Evolutionary conservation across 1,284 basidiomycete species (phyloP).

Genomic region (Ustilago curta): DNA sequence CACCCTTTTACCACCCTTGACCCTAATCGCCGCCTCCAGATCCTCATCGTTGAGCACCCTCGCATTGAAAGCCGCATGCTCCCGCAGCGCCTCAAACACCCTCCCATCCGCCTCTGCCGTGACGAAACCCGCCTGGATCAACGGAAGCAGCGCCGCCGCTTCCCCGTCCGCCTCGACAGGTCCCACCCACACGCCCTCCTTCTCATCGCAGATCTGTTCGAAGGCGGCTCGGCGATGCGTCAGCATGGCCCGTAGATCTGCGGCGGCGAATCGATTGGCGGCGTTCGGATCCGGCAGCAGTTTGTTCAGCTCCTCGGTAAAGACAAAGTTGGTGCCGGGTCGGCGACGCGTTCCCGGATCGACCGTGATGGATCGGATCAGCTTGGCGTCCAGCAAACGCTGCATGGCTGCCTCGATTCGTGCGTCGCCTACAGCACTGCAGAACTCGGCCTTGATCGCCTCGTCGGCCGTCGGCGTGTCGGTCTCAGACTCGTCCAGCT

Average conservation of each 20-base stretch:
- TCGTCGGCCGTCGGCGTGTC: slow-evolving; percentile 17
- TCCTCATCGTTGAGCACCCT: slow-evolving; percentile 48
- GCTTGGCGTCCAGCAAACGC: slow-evolving; percentile 34
- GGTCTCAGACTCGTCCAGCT: background rate
- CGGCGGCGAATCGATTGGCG: slow-evolving; percentile 5
- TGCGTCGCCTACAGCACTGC: slow-evolving; percentile 27
- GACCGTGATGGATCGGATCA: slow-evolving; percentile 29
- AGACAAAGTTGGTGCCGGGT: slow-evolving; percentile 51
- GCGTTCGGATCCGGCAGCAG: slow-evolving; percentile 24
- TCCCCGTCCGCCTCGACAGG: slow-evolving; percentile 45
- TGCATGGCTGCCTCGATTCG: slow-evolving; percentile 46
- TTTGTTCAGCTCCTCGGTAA: slow-evolving; percentile 34
- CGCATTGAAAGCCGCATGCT: slow-evolving; percentile 40
- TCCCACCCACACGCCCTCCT: slow-evolving; percentile 20
- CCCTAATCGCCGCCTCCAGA: slow-evolving; percentile 27
- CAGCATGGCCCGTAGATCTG: slow-evolving; percentile 25
- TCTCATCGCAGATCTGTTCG: slow-evolving; percentile 12
- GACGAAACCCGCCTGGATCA: slow-evolving; percentile 28
- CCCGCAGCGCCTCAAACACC: slow-evolving; percentile 30
- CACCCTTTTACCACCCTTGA: background rate
- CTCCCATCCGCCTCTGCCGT: slow-evolving; percentile 19
- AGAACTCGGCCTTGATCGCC: slow-evolving; percentile 31
- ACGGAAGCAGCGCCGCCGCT: slow-evolving; percentile 31
- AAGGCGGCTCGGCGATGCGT: slow-evolving; percentile 18
- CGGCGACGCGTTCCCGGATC: slow-evolving; percentile 32